Evolutionary conservation across 768 basidiomycete genomes (phyloP), one percentile per base, ranked within the genome.

Genomic region (Mrakia gelida): DNA sequence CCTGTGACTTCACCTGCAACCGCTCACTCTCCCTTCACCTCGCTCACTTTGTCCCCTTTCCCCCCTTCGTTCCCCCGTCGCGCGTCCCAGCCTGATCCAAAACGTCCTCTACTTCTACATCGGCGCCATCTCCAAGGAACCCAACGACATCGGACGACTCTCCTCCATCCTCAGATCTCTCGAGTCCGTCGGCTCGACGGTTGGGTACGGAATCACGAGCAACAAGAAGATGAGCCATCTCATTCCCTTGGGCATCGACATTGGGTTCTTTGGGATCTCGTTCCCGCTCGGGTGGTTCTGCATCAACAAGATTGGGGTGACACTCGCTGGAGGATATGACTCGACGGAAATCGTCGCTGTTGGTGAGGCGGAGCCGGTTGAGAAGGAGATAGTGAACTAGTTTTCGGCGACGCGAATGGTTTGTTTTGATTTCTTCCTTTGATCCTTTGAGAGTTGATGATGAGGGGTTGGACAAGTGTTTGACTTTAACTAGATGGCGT

Each of bases 61-160:
- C 38, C 8, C 16, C 5, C 59, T 67, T 63, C 63, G 38, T 32
- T 68, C 15, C 68, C 56, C 18, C 30, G 56, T 13, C 30, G 38
- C n/a, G 32, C 32, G 21, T 18, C 21, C n/a, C 71, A 18, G 71
- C 34, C 21, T 56, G 2, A 26, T 65, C 18, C 76, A 71, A 26
- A 77, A 73, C 59, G 26, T 59, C 16, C 76, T 73, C 38, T 77
- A 77, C 62, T 77, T 63, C 26, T 43, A n/a, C 54, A 78, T 78
- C 34, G 77, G 77, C 2, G 72, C 61, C 63, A 52, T 78, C 34
- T 54, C 63, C 32, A 13, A 26, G 15, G 54, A 74, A 2, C 74
- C 78, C 0, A 7, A 30, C 11, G 80, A 80, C 76, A 71, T 81
- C 49, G 67, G 80, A 26, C 77, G 79, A 11, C 76, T 81, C 9